A percentile compares a stretch with the other conserved stretches of the same genome.
These are phyloP conservation scores for Magnolia officinalis DNA, from an alignment of 164 flowering plant genomes.

Conservation along the genomic window DNA sequence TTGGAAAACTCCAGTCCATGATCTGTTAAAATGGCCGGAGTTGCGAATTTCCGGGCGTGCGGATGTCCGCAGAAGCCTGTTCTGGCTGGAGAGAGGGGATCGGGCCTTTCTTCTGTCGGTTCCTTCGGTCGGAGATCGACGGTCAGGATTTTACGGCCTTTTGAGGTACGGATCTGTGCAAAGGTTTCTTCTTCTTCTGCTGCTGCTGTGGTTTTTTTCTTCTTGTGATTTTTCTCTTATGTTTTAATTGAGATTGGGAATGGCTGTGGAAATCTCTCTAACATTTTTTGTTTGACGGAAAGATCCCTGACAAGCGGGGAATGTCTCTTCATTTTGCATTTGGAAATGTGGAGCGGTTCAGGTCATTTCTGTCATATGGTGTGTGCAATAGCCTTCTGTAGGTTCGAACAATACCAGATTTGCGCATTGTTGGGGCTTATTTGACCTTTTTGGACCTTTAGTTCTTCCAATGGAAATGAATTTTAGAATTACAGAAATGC, in stretches of 20 bases:
- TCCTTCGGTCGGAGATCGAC: background rate
- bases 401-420: too few species aligned
- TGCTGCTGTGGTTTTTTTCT: background rate
- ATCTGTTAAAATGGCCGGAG: constrained; percentile 15
- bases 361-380: too few species aligned
- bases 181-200: background rate
- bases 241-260: background rate
- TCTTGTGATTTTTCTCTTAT: background rate
- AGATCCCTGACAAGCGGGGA: background rate
- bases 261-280: background rate
- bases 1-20: background rate
- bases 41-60: background rate
- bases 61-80: constrained; percentile 3
- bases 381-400: too few species aligned
- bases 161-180: background rate
- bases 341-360: background rate
- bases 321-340: constrained; percentile 2
- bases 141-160: constrained; percentile 6
- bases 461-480: too few species aligned
- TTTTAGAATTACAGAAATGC: too few species aligned
- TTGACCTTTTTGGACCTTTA: too few species aligned
- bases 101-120: background rate
- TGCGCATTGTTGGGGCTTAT: too few species aligned
- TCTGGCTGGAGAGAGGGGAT: background rate
- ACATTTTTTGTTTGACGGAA: background rate